Evolutionary conservation across 768 basidiomycete genomes (phyloP).

Genomic region (Exidia glandulosa): DNA sequence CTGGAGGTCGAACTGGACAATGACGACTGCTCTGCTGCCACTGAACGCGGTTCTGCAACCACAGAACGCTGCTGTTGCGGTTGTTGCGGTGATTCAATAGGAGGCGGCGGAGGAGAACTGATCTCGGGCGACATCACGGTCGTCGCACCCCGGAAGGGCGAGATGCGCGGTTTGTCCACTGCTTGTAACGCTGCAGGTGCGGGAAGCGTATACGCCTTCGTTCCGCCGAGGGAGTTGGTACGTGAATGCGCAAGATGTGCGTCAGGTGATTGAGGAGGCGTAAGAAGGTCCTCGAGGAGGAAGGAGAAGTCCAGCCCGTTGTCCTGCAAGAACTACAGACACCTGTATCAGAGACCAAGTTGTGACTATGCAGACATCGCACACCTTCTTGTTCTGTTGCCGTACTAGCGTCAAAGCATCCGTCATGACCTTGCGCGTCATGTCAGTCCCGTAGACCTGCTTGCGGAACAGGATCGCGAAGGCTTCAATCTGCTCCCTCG

Average conservation of each 20-base stretch:
- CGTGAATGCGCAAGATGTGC: not conserved
- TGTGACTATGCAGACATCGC: constrained; percentile 7
- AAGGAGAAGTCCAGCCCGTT: constrained; percentile 91
- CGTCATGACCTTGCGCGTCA: constrained; percentile 56
- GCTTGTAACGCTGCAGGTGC: not conserved
- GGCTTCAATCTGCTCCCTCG: constrained; percentile 69
- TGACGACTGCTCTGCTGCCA: too few species aligned
- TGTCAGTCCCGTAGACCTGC: constrained; percentile 82
- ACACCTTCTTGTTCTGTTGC: constrained; percentile 73
- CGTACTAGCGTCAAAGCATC: constrained; percentile 72
- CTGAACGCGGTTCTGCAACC: too few species aligned
- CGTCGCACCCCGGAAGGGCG: not conserved
- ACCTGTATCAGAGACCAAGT: not conserved
- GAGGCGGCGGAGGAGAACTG: not conserved
- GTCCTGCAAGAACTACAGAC: constrained; percentile 67
- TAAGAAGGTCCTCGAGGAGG: constrained; percentile 66
- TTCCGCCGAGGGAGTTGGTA: not conserved
- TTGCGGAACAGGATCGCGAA: constrained; percentile 80
- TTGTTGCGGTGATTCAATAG: not conserved
- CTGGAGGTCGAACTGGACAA: not conserved
- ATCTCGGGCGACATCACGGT: not conserved
- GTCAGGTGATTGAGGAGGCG: not conserved
- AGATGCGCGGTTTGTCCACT: not conserved
- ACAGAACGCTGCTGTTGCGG: too few species aligned
- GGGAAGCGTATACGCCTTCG: not conserved